Percentiles rank a stretch among this genome's conserved stretches.
Conservation (phyloP, 116 monocot genomes). For the Zostera marina region DNA sequence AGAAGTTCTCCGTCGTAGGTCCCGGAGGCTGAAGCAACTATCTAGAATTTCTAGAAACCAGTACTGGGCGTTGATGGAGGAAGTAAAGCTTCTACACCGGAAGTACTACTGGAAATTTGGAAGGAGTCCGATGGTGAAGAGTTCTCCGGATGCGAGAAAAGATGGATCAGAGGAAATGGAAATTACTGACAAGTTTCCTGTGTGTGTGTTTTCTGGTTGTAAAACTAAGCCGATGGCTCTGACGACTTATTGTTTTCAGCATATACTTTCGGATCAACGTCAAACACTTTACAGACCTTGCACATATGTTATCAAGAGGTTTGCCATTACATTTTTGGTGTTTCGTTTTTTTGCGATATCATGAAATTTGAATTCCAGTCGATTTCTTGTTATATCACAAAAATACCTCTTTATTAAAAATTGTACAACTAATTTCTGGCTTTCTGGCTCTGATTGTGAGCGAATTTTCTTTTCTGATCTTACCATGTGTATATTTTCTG, state of each 20-base stretch:
- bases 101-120: slow-evolving; percentile 81
- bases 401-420: no score
- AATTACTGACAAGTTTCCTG: slow-evolving; percentile 10
- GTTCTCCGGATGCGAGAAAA: neutral
- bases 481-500: no score
- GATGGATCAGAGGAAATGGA: neutral
- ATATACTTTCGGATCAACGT: slow-evolving; percentile 43
- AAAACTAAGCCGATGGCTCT: slow-evolving; percentile 65
- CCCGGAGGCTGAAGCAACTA: slow-evolving; percentile 32
- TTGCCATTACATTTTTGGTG: neutral
- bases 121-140: slow-evolving; percentile 33
- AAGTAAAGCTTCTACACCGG: slow-evolving; percentile 40
- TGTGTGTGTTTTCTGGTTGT: slow-evolving; percentile 43
- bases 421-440: no score
- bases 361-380: no score
- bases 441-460: no score
- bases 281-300: slow-evolving; percentile 74
- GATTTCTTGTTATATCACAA: no score
- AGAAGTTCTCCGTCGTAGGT: slow-evolving; percentile 72
- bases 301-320: slow-evolving; percentile 51
- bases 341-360: neutral
- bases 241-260: slow-evolving; percentile 47
- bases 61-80: slow-evolving; percentile 79
- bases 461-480: no score
- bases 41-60: slow-evolving; percentile 25